Base-by-base conservation (phyloP, 441 rosid genomes). In the Lepidium campestre region DNA sequence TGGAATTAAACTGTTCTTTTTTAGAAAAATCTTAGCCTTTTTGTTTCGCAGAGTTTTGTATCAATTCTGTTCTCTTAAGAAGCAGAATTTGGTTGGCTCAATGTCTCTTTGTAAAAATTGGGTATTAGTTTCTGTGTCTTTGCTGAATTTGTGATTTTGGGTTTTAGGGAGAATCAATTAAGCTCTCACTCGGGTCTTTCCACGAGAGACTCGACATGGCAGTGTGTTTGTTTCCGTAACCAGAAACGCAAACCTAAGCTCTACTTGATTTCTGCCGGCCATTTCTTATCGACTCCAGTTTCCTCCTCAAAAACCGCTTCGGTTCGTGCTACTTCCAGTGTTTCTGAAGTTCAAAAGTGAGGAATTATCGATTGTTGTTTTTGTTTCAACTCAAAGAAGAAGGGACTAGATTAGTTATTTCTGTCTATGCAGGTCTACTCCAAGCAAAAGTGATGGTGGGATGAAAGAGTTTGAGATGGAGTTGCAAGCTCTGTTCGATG, bases 401-500 rank as follows among this genome's bases (percentile, higher is more conserved):
- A 46, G 58, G 40, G 0, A 27, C 46, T 12, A 4, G 39, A 60
- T 60, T 46, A 65, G 44, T 39, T 71, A 12, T 50, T 35, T 50
- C 17, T 61, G 63, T 18, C 6, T 41, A 34, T 50, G 15, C 14
- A 65, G 58, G 75, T 65, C 62, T 65, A 22, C 57, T 67, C 40
- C 74, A 46, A 75, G 74, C 41, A 72, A 79, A 47, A 56, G 60
- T 37, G 64, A 57, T 46, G 68, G 59, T 70, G 81, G 73, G 49
- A 74, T 75, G 71, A 70, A 46, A 29, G 90, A 78, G 31, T 78
- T 84, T 49, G 88, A 84, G 84, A 71, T 77, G 72, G 89, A 88
- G 55, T 74, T 93, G 72, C 91, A 88, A 76, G 88, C 70, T 56
- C 73, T 93, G 62, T 85, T 86, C 68, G 80, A 85, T 55, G 87